These are phyloP conservation scores for Neonectria coccinea DNA, from an alignment of 2,329 filamentous ascomycete genomes.

Conservation along the genomic window DNA sequence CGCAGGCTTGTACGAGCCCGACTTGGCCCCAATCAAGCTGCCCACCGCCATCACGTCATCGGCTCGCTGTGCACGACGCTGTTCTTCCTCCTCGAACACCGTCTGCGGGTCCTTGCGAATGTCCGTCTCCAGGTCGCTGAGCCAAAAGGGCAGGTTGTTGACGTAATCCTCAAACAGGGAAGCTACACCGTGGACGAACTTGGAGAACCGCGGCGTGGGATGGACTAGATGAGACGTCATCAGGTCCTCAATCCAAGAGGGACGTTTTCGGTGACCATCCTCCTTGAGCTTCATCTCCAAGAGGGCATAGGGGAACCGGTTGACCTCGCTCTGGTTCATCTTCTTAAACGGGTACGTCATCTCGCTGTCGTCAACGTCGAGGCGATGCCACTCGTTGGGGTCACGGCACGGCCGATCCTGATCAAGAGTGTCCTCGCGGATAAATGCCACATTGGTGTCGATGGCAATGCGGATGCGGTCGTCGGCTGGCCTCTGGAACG, in stretches of 20 bases:
- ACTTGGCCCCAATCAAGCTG: conserved; percentile 78
- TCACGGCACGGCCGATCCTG: conserved; percentile 87
- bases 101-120: conserved; percentile 92
- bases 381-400: conserved; percentile 88
- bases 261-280: conserved; percentile 72
- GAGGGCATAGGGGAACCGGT: conserved; percentile 88
- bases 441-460: conserved; percentile 91
- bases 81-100: conserved; percentile 92
- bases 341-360: conserved; percentile 90
- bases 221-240: conserved; percentile 95
- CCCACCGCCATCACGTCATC: conserved; percentile 92
- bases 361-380: conserved; percentile 84
- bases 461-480: conserved; percentile 91
- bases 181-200: conserved; percentile 94
- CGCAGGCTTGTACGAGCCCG: conserved; percentile 66
- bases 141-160: conserved; percentile 96
- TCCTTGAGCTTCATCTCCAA: conserved; percentile 92
- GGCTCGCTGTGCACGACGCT: conserved; percentile 81
- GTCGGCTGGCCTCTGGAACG: conserved; percentile 95
- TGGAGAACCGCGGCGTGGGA: conserved; percentile 90
- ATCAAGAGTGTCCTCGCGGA: conserved; percentile 83
- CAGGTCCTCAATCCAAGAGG: conserved; percentile 89
- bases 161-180: conserved; percentile 95
- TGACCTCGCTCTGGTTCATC: conserved; percentile 91
- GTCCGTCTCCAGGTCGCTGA: conserved; percentile 89